phyloP scores from a whole-genome alignment of 371 early-diverging fungal species.

The Basidiobolus meristosporus region DNA sequence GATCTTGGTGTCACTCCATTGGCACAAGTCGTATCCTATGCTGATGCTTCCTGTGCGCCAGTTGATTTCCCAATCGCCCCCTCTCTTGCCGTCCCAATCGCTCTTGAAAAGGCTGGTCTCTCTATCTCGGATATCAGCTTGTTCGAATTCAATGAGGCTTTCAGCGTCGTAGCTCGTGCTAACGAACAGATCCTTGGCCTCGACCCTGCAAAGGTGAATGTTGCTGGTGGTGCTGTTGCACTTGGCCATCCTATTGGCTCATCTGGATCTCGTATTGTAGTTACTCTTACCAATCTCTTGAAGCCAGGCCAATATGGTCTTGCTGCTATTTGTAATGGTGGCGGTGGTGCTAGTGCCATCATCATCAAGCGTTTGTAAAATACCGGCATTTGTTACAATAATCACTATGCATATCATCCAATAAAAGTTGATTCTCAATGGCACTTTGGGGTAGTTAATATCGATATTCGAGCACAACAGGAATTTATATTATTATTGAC shows the following conservation, averaged over 20 bases:
- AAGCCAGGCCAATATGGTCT: constrained; percentile 61
- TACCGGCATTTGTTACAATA: too few species aligned
- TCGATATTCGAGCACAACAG: too few species aligned
- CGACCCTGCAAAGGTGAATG: constrained; percentile 55
- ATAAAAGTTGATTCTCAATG: too few species aligned
- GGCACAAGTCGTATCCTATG: constrained; percentile 44
- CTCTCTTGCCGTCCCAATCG: constrained; percentile 75
- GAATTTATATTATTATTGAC: too few species aligned
- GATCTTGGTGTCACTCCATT: constrained; percentile 53
- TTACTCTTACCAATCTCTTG: constrained; percentile 65
- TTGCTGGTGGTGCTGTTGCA: constrained; percentile 81
- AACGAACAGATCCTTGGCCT: constrained; percentile 61
- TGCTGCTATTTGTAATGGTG: constrained; percentile 85
- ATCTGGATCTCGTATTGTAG: constrained; percentile 77
- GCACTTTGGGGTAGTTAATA: too few species aligned
- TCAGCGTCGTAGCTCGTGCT: constrained; percentile 74
- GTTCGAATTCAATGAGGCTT: constrained; percentile 93
- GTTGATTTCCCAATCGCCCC: constrained; percentile 86
- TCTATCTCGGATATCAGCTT: constrained; percentile 48
- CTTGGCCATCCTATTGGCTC: constrained; percentile 89
- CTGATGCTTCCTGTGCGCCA: constrained; percentile 64
- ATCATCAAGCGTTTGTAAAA: constrained; percentile 56
- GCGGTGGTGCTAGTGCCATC: constrained; percentile 76
- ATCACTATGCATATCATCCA: too few species aligned
- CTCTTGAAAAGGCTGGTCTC: constrained; percentile 57